Base-by-base conservation (phyloP, 2,329 filamentous ascomycete species). In the Fusarium metavorans region DNA sequence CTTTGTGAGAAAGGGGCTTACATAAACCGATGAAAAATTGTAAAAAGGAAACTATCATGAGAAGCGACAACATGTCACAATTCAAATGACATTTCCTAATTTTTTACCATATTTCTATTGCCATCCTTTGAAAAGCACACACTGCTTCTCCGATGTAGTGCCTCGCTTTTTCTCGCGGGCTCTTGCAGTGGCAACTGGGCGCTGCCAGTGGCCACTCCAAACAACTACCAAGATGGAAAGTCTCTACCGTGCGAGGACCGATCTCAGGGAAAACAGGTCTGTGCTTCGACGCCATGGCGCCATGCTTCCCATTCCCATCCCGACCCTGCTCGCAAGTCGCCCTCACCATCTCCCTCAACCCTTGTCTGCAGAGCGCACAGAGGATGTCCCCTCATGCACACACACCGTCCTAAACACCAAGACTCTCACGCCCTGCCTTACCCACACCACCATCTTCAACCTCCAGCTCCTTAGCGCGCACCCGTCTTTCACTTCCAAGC, bases 361-460 rank as follows among this genome's bases (percentile, higher is more conserved):
- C 39, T 66, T 37, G 20, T 57, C 32, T 54, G 50, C 50, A 54
- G 27, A 30, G 54, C 37, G 25, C 57, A 41, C 37, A 60, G 57
- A 43, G 57, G 23, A 43, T 57, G n/a, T 20, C 34, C 13, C 23
- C 64, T 63, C 56, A 52, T 61, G 43, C 35, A 25, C 64, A 30
- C 57, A 62, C 64, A 67, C 64, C 63, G 23, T 60, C 39, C 30
- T 41, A 56, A 62, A 62, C 45, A 56, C 52, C 37, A 67, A 18
- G 18, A 35, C 20, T 18, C 43, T 35, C 64, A 67, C 64, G 45
- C 64, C 64, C 64, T 62, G 27, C 27, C 39, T 61, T 54, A 45
- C 27, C 57, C 64, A 67, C 64, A 67, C 64, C 64, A 67, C 64
- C 45, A 67, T 63, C 45, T 48, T 62, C 43, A 59, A 45, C 63